Conservation (phyloP, 2,329 filamentous ascomycete species). For the Aspergillus unguis region DNA sequence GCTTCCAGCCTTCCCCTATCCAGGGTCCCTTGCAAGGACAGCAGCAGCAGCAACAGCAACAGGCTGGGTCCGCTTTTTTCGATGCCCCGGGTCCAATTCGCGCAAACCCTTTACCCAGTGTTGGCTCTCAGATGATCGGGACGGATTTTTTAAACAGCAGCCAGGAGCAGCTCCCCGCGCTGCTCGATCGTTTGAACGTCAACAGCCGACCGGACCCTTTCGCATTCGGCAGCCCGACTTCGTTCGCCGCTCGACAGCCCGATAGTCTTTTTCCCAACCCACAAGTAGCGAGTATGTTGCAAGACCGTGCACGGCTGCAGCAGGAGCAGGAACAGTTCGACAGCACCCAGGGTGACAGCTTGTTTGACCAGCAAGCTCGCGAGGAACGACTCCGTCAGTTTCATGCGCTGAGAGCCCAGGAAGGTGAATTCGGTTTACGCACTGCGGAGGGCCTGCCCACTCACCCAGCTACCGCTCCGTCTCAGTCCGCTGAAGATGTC, state of each 20-base stretch:
- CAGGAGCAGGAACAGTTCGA: slow-evolving; percentile 60
- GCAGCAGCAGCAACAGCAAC: slow-evolving; percentile 50
- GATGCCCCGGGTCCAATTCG: slow-evolving; percentile 50
- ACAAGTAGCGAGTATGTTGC: slow-evolving; percentile 59
- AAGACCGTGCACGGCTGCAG: slow-evolving; percentile 58
- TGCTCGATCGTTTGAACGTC: slow-evolving; percentile 65
- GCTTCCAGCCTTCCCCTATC: slow-evolving; percentile 60
- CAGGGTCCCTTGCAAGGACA: slow-evolving; percentile 57
- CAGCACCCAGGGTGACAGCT: slow-evolving; percentile 40
- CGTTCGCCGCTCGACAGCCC: slow-evolving; percentile 45
- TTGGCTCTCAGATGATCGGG: slow-evolving; percentile 42
- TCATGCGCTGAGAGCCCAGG: slow-evolving; percentile 70
- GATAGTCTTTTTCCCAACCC: slow-evolving; percentile 50
- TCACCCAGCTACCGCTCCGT: slow-evolving; percentile 34
- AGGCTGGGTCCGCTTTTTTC: slow-evolving; percentile 65
- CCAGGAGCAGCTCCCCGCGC: slow-evolving; percentile 67
- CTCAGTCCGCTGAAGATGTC: slow-evolving; percentile 27
- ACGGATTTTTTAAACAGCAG: slow-evolving; percentile 55
- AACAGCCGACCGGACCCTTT: slow-evolving; percentile 47
- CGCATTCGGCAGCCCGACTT: slow-evolving; percentile 48
- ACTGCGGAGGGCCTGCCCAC: slow-evolving; percentile 41
- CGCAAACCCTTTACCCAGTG: slow-evolving; percentile 41
- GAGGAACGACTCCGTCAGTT: slow-evolving; percentile 79
- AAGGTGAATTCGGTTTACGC: slow-evolving; percentile 51
- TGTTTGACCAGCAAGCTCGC: slow-evolving; percentile 51